These are phyloP conservation scores for Phytophthora europaea DNA, from an alignment of 352 stramenopile species.

Conservation along the genomic window DNA sequence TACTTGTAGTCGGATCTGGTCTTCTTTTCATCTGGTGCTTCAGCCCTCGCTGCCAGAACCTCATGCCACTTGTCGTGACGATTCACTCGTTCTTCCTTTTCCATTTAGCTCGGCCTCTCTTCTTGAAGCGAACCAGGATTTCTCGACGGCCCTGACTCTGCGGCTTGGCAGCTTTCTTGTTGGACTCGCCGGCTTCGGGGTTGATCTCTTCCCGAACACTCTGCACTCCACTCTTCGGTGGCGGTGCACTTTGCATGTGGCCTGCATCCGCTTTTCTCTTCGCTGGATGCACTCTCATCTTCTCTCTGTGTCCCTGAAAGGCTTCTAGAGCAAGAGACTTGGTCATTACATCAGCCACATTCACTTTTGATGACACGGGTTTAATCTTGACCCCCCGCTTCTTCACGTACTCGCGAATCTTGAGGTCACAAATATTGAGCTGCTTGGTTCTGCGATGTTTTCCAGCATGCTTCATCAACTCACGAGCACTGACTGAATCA, in stretches of 20 bases:
- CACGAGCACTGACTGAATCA: background rate
- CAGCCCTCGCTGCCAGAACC: background rate
- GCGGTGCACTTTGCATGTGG: too few relatives aligned
- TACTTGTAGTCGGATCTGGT: too few relatives aligned
- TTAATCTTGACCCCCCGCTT: slow-evolving; percentile 10
- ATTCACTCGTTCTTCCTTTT: background rate
- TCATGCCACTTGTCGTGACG: background rate
- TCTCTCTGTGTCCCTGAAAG: slow-evolving; percentile 20
- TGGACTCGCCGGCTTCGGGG: background rate
- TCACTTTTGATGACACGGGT: slow-evolving; percentile 17
- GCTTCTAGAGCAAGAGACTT: slow-evolving; percentile 15
- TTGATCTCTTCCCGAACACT: background rate
- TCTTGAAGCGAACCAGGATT: background rate
- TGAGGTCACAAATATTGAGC: background rate
- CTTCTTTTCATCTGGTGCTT: background rate
- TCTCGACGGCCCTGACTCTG: background rate
- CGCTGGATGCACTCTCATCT: too few relatives aligned
- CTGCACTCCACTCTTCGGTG: background rate
- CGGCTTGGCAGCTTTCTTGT: too few relatives aligned
- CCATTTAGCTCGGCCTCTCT: background rate
- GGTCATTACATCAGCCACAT: slow-evolving; percentile 15
- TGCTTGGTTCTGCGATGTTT: slow-evolving; percentile 27
- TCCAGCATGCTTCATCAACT: slow-evolving; percentile 27
- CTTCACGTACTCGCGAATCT: background rate
- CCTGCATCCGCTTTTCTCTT: too few relatives aligned